A percentile compares a stretch with the other conserved stretches of the same genome.
Conservation (phyloP, 2,329 filamentous ascomycete species). For the Whalleya microplaca region DNA sequence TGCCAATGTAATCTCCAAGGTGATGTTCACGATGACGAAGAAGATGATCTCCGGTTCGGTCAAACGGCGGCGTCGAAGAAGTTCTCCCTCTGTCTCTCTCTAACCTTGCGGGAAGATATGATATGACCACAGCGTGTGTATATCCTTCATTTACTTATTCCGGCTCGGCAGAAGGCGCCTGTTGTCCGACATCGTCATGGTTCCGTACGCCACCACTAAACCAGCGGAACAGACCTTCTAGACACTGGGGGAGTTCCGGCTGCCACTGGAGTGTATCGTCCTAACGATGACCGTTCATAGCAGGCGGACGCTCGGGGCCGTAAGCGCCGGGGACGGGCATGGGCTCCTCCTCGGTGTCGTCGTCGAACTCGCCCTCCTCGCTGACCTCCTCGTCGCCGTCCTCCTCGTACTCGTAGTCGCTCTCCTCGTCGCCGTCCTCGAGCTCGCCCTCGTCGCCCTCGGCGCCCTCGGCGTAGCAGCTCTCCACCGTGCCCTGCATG, state of each 20-base stretch:
- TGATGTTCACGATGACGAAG: background rate
- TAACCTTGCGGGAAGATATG: background rate
- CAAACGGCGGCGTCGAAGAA: no score
- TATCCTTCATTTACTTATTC: background rate
- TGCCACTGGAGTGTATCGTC: constrained; percentile 25
- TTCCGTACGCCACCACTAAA: constrained; percentile 1
- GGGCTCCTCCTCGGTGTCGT: constrained; percentile 56
- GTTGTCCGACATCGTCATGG: no score
- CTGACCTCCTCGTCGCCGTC: constrained; percentile 52
- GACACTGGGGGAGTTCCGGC: constrained; percentile 9
- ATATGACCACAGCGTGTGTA: background rate
- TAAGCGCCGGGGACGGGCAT: constrained; percentile 33
- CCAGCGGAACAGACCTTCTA: constrained; percentile 10
- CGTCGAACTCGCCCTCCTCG: constrained; percentile 47
- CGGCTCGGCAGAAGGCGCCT: background rate
- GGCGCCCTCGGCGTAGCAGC: constrained; percentile 61
- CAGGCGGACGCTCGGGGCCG: constrained; percentile 36
- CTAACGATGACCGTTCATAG: constrained; percentile 39
- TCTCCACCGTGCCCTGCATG: constrained; percentile 63
- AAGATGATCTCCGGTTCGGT: no score
- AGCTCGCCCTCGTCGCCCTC: constrained; percentile 69
- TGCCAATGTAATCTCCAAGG: background rate
- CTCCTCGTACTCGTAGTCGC: constrained; percentile 68
- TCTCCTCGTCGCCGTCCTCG: constrained; percentile 64
- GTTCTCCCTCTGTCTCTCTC: no score